Evolutionary conservation across 2,329 filamentous ascomycete species (phyloP).

Genomic region (Akanthomyces lecanii): DNA sequence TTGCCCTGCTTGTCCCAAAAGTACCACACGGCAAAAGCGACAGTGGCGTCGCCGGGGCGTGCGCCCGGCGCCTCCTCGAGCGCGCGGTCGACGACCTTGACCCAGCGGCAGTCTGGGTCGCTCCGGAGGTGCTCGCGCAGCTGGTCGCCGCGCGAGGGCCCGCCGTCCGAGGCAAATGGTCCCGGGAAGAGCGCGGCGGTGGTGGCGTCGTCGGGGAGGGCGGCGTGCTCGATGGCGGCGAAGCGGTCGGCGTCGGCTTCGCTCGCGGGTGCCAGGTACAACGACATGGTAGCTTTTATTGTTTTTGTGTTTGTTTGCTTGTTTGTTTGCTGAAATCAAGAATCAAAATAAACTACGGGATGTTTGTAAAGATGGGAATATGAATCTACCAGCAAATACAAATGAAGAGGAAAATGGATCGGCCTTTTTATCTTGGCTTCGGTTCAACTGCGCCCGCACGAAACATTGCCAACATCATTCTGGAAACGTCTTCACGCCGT

Average conservation of each 20-base stretch:
- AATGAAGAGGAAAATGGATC: too few relatives aligned
- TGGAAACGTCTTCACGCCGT: neutral
- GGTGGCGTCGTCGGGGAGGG: slow-evolving; percentile 2
- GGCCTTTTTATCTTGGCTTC: neutral
- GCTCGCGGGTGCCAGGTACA: neutral
- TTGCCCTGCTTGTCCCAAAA: neutral
- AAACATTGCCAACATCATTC: neutral
- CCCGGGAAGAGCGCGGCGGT: slow-evolving; percentile 3
- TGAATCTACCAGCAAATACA: too few relatives aligned
- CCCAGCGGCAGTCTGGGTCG: slow-evolving; percentile 18
- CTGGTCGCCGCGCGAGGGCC: neutral
- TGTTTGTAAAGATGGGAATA: neutral
- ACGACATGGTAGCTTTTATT: neutral
- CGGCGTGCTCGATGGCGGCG: slow-evolving; percentile 6
- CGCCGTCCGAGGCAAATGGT: neutral
- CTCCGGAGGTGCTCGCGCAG: neutral
- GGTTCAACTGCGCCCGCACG: neutral
- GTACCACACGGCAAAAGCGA: slow-evolving; percentile 10
- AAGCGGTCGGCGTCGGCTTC: slow-evolving; percentile 5
- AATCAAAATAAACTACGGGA: neutral
- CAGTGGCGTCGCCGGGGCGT: neutral
- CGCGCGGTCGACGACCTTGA: slow-evolving; percentile 5
- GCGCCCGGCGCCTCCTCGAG: neutral
- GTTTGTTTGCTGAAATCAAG: neutral
- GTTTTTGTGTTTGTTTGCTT: neutral